Evolutionary conservation across 768 basidiomycete genomes (phyloP), one percentile per base, ranked within the genome.

Genomic region (Obba rivulosa): DNA sequence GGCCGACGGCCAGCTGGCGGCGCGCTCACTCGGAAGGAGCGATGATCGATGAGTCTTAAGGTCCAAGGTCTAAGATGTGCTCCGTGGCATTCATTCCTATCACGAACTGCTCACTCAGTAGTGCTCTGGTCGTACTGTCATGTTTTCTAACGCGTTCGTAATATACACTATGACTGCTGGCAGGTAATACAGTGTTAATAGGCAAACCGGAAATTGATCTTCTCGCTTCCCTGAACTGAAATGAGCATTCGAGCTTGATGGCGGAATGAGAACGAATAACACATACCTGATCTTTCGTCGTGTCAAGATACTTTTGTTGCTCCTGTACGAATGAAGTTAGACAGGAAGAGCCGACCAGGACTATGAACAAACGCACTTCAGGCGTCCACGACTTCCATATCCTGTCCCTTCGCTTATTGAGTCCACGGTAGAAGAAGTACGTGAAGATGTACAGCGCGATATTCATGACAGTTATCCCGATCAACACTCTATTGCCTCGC

Each of bases 151-250:
- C 28, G 28, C 28, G 13, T 31, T 13, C 28, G 28, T 31, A 31
- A 31, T 31, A 13, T 31, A 31, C 28, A 31, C 13, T 13, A 31
- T 13, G 13, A 13, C 13, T 31, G 28, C 28, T 7, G 28, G 8
- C 8, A 17, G 8, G 5, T 7, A 5, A 17, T 17, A 22, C 17
- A 39, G 16, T 17, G 38, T 54, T 45, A 82, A 58, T 83, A 80
- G 1, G 72, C 78, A 52, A 84, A 84, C n/a, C 79, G 69, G 67
- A 84, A 84, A 55, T 84, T 80, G 55, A 84, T 61, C 37, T 79
- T 64, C 49, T 71, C 57, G 57, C 82, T 85, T 18, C 82, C 81
- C 57, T 75, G 42, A 2, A 40, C 4, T 24, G 9, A n/a, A 13
- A 24, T 43, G 13, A 51, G 43, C 2, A 18, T 4, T 31, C 9